Conservation (phyloP, 2,329 filamentous ascomycete species). For the Phaeoacremonium minimum region DNA sequence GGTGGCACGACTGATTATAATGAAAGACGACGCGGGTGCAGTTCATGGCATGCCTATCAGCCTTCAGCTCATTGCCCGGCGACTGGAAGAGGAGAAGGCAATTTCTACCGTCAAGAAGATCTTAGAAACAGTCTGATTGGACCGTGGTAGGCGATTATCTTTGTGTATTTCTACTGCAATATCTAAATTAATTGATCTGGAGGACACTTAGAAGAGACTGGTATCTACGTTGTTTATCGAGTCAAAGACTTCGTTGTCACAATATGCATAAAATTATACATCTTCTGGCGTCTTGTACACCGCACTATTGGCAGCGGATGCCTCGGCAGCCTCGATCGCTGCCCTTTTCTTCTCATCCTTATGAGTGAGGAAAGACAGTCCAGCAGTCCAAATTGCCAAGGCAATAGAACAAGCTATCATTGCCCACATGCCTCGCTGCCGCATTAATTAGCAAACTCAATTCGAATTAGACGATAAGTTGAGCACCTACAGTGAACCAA, state of each 20-base stretch:
- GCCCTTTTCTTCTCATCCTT: too few relatives aligned
- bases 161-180: too few relatives aligned
- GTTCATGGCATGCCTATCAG: slow-evolving; percentile 38
- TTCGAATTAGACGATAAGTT: slow-evolving; percentile 7
- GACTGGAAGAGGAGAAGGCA: slow-evolving; percentile 35
- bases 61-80: slow-evolving; percentile 32
- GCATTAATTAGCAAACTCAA: slow-evolving; percentile 8
- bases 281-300: too few relatives aligned
- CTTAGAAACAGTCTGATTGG: slow-evolving; percentile 5
- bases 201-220: too few relatives aligned
- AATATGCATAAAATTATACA: too few relatives aligned
- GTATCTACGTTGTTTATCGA: too few relatives aligned
- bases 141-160: too few relatives aligned
- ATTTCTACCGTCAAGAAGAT: slow-evolving; percentile 25
- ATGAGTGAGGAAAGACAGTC: slow-evolving; percentile 43
- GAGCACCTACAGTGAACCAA: slow-evolving; percentile 54
- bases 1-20: background rate
- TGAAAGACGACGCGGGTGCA: slow-evolving; percentile 29
- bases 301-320: too few relatives aligned
- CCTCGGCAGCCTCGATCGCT: too few relatives aligned
- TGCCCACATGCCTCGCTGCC: slow-evolving; percentile 64
- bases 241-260: too few relatives aligned
- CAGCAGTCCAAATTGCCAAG: slow-evolving; percentile 54
- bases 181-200: too few relatives aligned
- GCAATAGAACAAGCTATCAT: slow-evolving; percentile 64